A percentile compares a stretch with the other conserved stretches of the same genome.
Evolutionary conservation across 257 asterid genomes (phyloP).

Genomic region (Solanum neorickii): DNA sequence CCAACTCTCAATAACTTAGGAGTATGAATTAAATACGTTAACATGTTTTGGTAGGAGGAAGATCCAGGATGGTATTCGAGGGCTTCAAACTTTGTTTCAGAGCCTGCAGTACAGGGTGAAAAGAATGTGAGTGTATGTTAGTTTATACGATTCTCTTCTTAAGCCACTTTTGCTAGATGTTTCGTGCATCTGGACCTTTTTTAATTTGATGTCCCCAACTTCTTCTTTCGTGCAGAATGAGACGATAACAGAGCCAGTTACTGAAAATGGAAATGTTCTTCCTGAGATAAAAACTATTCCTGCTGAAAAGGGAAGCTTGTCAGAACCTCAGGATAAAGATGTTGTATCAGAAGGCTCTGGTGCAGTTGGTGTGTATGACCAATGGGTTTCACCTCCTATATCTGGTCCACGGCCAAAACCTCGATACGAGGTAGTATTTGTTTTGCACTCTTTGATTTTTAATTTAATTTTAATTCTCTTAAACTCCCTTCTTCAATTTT

Average conservation of each 20-base stretch:
- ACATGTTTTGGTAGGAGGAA: constrained; percentile 59
- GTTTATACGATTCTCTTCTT: not conserved
- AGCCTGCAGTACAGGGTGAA: constrained; percentile 65
- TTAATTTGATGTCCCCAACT: not conserved
- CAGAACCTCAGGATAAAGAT: constrained; percentile 77
- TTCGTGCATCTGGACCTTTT: not conserved
- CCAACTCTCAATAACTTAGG: not conserved
- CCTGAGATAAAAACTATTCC: constrained; percentile 49
- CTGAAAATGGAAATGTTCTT: constrained; percentile 42
- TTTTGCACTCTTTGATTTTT: not conserved
- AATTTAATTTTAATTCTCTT: not conserved
- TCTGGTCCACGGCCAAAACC: constrained; percentile 67
- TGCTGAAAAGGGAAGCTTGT: constrained; percentile 53
- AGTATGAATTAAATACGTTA: not conserved
- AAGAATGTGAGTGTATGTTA: constrained; percentile 54
- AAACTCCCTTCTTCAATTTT: not conserved
- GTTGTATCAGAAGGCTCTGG: constrained; percentile 57
- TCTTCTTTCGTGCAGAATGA: constrained; percentile 41
- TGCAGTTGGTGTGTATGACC: constrained; percentile 66
- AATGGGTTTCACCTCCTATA: constrained; percentile 76
- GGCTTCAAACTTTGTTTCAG: constrained; percentile 50
- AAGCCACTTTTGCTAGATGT: not conserved
- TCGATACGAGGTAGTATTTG: constrained; percentile 76
- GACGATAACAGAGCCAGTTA: constrained; percentile 31
- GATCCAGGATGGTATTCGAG: constrained; percentile 98